Evolutionary conservation across 495 filamentous ascomycete genomes (phyloP), one percentile per base, ranked within the genome.

Genomic region (Glonium stellatum): DNA sequence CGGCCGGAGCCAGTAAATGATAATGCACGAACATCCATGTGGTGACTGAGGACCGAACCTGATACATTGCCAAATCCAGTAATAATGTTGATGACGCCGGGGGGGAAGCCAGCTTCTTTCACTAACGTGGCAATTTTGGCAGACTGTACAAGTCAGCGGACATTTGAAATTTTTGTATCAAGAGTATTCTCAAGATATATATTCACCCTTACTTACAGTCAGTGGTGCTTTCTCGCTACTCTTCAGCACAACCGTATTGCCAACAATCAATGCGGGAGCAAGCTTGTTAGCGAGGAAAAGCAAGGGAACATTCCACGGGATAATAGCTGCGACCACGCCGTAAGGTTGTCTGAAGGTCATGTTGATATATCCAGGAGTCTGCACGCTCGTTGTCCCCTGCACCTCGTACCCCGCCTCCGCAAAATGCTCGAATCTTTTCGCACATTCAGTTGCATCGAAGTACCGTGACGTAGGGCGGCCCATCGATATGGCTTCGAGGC

Each of bases 401-500:
- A n/a, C n/a, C n/a, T n/a, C n/a, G n/a, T n/a, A n/a, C n/a, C n/a
- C n/a, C n/a, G n/a, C n/a, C n/a, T n/a, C n/a, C n/a, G n/a, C n/a
- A n/a, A n/a, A n/a, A n/a, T n/a, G n/a, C n/a, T n/a, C n/a, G n/a
- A n/a, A n/a, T n/a, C n/a, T n/a, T n/a, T n/a, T n/a, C n/a, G n/a
- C n/a, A n/a, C n/a, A n/a, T n/a, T n/a, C n/a, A 6, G 36, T 42
- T 4, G 65, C 65, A 57, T 77, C 74, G 70, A 73, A 72, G 69
- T 70, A 78, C 1, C 23, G 53, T 1, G 61, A 67, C 0, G 78
- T 57, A 15, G 77, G 76, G 50, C 69, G 63, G 21, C 81, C 80
- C 77, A 81, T 81, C 12, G 75, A 76, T 27, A 79, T 66, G 21
- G 79, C 78, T 21, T 83, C 80, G 21, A 88, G 73, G 11, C 69